A percentile compares a stretch with the other conserved stretches of the same genome.
Conservation (phyloP, 129 eudicot genomes). For the Arctium minus region DNA sequence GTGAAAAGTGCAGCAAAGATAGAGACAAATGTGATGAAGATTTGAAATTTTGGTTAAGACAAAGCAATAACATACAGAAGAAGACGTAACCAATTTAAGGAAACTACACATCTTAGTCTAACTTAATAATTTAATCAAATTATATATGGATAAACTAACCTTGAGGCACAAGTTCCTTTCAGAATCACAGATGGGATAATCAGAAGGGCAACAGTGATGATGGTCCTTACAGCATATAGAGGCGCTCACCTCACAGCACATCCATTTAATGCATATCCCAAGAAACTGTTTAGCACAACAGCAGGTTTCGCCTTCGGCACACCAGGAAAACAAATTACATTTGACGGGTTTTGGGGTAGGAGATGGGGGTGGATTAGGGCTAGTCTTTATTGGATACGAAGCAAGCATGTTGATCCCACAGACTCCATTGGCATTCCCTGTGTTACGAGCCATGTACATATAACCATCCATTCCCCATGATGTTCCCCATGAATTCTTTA, state of each 20-base stretch:
- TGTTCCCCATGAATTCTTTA: slow-evolving; percentile 92
- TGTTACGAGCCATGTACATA: slow-evolving; percentile 70
- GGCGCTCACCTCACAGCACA: slow-evolving; percentile 66
- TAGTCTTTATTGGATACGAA: slow-evolving; percentile 81
- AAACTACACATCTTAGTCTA: background rate
- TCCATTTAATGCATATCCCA: slow-evolving; percentile 82
- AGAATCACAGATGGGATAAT: slow-evolving; percentile 90
- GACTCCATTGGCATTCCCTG: slow-evolving; percentile 53
- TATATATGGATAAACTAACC: slow-evolving; percentile 37
- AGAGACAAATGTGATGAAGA: too few relatives aligned
- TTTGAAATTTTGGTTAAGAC: too few relatives aligned
- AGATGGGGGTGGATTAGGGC: slow-evolving; percentile 84
- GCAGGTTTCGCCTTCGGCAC: slow-evolving; percentile 77
- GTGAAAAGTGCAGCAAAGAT: too few relatives aligned
- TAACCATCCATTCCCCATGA: slow-evolving; percentile 87
- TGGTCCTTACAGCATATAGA: slow-evolving; percentile 86
- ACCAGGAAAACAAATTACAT: slow-evolving; percentile 62
- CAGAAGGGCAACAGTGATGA: slow-evolving; percentile 81
- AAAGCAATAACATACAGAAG: too few relatives aligned
- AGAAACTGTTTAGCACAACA: slow-evolving; percentile 60
- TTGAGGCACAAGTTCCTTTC: slow-evolving; percentile 59
- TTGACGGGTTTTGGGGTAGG: slow-evolving; percentile 72
- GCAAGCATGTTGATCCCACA: slow-evolving; percentile 92
- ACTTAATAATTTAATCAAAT: background rate
- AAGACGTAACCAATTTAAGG: background rate